Evolutionary conservation across 805 yeast species (phyloP), one percentile per base, ranked within the genome.

Genomic region (Jamesozyma spencerorum): DNA sequence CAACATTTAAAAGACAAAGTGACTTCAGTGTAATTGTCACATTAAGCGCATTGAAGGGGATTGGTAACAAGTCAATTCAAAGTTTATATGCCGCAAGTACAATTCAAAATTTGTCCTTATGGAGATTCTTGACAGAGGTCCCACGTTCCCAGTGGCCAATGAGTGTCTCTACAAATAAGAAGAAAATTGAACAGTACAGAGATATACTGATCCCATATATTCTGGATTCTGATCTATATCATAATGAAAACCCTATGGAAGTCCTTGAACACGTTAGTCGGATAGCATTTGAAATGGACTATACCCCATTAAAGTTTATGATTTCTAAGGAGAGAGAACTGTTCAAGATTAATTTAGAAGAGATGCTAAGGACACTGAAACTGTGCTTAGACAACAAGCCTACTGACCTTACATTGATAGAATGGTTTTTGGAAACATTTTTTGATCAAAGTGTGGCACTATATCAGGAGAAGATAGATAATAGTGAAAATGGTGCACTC

Each of bases 291-390:
- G 46, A 49, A 8, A 62, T 69, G 46, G 71, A 65, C 1, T 51
- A 69, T 36, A 29, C 41, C 8, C 37, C 44, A 5, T 46, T 45
- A 18, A 41, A 48, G 1, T 37, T 57, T 4, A 55, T 49, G 32
- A 39, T 45, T 10, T 38, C 41, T 8, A 53, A 49, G 18, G 65
- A 65, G 34, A n/a, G 17, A 4, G 17, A 32, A 15, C 11, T 39
- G 1, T 41, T 63, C 14, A 47, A 54, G 17, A 20, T 40, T 2
- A 62, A 64, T 34, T 44, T 72, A 11, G 40, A 51, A 13, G 64
- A 68, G 2, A 57, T 74, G 48, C 59, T 63, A 37, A 58, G 55
- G 20, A 55, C 63, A 6, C 43, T 74, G 40, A 58, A 62, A 43
- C 24, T 49, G 14, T 58, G 65, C 29, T 42, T 45, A 27, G 42